Conservation (phyloP, 768 basidiomycete genomes). For the Nidularia pulvinata region DNA sequence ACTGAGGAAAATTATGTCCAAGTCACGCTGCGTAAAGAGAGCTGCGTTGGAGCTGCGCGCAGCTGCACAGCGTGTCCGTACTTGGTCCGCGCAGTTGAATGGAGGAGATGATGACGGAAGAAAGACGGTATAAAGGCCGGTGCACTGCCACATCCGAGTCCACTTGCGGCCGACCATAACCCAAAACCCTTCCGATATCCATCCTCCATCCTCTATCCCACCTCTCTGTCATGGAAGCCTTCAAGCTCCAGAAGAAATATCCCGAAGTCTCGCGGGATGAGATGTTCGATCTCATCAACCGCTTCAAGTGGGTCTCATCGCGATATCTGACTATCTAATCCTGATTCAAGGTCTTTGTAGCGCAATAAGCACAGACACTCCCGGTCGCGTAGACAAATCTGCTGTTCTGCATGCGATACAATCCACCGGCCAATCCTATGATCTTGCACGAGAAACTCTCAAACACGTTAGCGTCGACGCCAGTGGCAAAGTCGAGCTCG, state of each 20-base stretch:
- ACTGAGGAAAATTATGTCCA: too few relatives aligned
- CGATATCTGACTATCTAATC: constrained; percentile 4
- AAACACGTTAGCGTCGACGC: constrained; percentile 95
- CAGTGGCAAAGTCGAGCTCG: constrained; percentile 93
- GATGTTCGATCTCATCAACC: constrained; percentile 92
- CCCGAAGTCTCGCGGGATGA: constrained; percentile 92
- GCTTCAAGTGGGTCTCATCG: constrained; percentile 82
- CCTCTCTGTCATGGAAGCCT: constrained; percentile 60
- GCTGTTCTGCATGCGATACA: constrained; percentile 80
- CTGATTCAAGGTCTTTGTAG: constrained; percentile 31
- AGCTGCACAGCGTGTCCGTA: too few relatives aligned
- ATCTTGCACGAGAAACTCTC: constrained; percentile 85
- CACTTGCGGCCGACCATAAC: not conserved
- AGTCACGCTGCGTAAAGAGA: too few relatives aligned
- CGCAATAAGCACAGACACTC: constrained; percentile 73
- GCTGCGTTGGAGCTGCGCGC: too few relatives aligned
- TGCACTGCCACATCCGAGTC: too few relatives aligned
- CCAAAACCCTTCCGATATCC: not conserved
- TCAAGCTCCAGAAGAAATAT: constrained; percentile 90
- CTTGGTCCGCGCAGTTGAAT: too few relatives aligned
- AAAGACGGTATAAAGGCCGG: too few relatives aligned
- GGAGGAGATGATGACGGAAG: too few relatives aligned
- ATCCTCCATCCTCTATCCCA: not conserved
- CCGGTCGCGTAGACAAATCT: constrained; percentile 83
- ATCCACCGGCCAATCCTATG: constrained; percentile 84